phyloP scores from a whole-genome alignment of 2,329 filamentous ascomycete genomes.

The Aspergillus aculeatinus region DNA sequence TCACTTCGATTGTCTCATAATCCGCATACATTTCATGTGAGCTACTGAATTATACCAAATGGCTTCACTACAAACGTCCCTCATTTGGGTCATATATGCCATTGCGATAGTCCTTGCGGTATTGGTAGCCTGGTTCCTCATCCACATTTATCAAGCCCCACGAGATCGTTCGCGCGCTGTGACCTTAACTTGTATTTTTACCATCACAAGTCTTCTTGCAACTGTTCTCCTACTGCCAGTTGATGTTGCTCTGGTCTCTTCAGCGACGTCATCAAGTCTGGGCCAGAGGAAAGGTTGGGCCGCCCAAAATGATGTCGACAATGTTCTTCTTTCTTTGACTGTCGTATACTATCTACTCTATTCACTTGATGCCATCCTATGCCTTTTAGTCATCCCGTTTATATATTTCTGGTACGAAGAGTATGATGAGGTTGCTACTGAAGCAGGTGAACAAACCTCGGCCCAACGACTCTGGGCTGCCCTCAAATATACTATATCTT shows the following conservation, averaged over 20 bases:
- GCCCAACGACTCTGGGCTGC: conserved; percentile 75
- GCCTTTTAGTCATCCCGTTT: conserved; percentile 86
- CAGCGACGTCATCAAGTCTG: conserved; percentile 71
- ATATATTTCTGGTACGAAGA: conserved; percentile 99
- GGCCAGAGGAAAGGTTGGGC: conserved; percentile 95
- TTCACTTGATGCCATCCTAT: conserved; percentile 85
- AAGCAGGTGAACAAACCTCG: conserved; percentile 72
- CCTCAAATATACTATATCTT: conserved; percentile 84
- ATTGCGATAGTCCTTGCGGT: conserved; percentile 76
- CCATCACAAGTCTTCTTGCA: conserved; percentile 81
- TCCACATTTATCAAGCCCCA: conserved; percentile 87
- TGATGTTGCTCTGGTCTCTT: conserved; percentile 91
- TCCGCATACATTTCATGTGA: conserved; percentile 14
- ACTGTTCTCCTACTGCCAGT: conserved; percentile 91
- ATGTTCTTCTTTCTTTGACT: conserved; percentile 76
- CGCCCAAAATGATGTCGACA: conserved; percentile 73
- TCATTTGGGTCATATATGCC: conserved; percentile 95
- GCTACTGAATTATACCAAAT: conserved; percentile 38
- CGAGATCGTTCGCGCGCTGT: conserved; percentile 81
- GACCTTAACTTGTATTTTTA: conserved; percentile 80
- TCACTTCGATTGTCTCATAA: background rate
- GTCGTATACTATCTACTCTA: conserved; percentile 92
- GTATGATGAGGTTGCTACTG: conserved; percentile 85
- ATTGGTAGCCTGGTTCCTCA: conserved; percentile 76
- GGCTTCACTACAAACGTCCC: conserved; percentile 76